Conservation (phyloP, 2,329 filamentous ascomycete genomes). For the Fusarium albidum region DNA sequence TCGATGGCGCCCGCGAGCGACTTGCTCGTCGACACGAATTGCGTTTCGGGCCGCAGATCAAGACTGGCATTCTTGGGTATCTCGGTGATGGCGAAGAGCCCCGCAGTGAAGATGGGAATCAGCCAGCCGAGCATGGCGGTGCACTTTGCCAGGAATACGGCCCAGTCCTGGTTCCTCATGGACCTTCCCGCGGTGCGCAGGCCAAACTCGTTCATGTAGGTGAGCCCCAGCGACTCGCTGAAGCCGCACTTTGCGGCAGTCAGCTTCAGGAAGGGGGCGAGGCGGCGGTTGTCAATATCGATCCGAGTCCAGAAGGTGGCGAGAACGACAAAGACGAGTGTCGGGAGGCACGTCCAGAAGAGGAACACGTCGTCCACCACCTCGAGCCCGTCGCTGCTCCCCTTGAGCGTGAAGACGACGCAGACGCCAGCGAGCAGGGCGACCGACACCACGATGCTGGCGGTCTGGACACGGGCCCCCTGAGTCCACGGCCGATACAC, state of each 20-base stretch:
- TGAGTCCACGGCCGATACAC: slow-evolving; percentile 40
- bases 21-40: slow-evolving; percentile 34
- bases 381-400: slow-evolving; percentile 29
- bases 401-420: slow-evolving; percentile 31
- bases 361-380: slow-evolving; percentile 31
- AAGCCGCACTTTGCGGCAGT: slow-evolving; percentile 31
- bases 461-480: slow-evolving; percentile 17
- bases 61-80: slow-evolving; percentile 29
- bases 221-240: slow-evolving; percentile 37
- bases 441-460: slow-evolving; percentile 24
- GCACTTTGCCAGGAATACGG: slow-evolving; percentile 39
- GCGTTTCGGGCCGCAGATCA: slow-evolving; percentile 32
- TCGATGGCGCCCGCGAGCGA: slow-evolving; percentile 24
- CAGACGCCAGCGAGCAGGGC: slow-evolving; percentile 34
- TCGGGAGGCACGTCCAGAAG: slow-evolving; percentile 40
- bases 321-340: slow-evolving; percentile 31
- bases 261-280: slow-evolving; percentile 39
- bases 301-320: slow-evolving; percentile 37
- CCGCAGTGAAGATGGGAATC: slow-evolving; percentile 41
- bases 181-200: slow-evolving; percentile 36
- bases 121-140: slow-evolving; percentile 40
- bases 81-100: slow-evolving; percentile 37
- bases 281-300: slow-evolving; percentile 38
- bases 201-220: slow-evolving; percentile 42
- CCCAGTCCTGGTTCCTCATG: slow-evolving; percentile 37